Base-by-base conservation (phyloP, 1,284 basidiomycete genomes). In the Cutaneotrichosporon sp. region DNA sequence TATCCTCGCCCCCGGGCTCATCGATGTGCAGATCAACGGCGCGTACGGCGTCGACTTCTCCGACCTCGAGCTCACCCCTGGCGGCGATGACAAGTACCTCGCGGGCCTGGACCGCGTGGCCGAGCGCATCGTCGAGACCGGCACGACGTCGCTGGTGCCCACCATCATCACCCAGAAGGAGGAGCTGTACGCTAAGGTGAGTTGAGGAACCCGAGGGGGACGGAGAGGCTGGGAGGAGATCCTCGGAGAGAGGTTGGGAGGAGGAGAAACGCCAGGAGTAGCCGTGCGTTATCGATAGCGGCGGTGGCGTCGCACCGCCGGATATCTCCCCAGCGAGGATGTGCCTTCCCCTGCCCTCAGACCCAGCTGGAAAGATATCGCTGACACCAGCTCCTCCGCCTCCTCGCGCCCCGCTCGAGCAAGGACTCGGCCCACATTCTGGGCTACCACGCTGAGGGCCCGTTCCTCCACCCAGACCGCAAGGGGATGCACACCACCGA, bases 21-120 rank as follows among this genome's bases (percentile, higher is more conserved):
- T 87, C 60, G 90, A 92, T 64, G 93, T 90, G 87, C 77, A 36
- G 67, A 72, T 67, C 62, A 72, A 95, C 69, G 92, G 92, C 53
- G 92, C 87, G 9, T 95, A 91, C 75, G 89, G 89, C 18, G 88
- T 94, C 70, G 92, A 95, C 78, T 95, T 95, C 71, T 91, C 89
- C 20, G 85, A 91, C 36, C 67, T 79, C 24, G 67, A 72, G n/a
- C 56, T 57, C 16, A 88, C 86, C 67, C 86, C 89, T 22, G 85
- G 83, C 13, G 84, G 89, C 66, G 89, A 91, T 60, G 83, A 84
- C 49, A 57, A 56, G 45, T 94, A 92, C 78, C 80, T 82, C 47
- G 70, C 84, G 18, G 89, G 89, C 3, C 81, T 95, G 72, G 85
- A 86, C 71, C 80, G 81, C 63, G 86, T 94, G 54, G 87, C 90